Percentiles rank a stretch among this genome's conserved stretches.
These are phyloP conservation scores for Blastobotrys attinorum DNA, from an alignment of 805 yeast genomes.

Conservation along the genomic window DNA sequence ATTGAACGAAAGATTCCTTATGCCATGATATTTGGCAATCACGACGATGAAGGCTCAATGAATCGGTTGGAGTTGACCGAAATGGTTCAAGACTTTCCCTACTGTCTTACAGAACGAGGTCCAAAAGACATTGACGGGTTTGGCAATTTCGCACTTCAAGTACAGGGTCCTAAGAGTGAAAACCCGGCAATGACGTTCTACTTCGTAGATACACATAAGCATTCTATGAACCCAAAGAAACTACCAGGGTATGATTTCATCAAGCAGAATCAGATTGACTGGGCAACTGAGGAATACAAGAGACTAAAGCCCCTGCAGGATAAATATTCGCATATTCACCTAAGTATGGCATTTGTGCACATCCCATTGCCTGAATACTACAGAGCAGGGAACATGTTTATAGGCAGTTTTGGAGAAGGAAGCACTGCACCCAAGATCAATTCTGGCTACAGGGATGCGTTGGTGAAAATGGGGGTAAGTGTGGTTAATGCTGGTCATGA, in stretches of 20 bases:
- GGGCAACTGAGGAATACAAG: constrained; percentile 35
- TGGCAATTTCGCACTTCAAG: constrained; percentile 66
- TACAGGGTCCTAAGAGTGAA: constrained; percentile 34
- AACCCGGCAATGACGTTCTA: constrained; percentile 51
- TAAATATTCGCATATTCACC: constrained; percentile 36
- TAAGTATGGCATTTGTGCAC: constrained; percentile 89
- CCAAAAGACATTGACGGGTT: constrained; percentile 67
- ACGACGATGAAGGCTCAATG: constrained; percentile 81
- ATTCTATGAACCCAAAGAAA: constrained; percentile 47
- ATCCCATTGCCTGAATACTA: constrained; percentile 86
- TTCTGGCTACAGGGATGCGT: constrained; percentile 52
- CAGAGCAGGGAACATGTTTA: constrained; percentile 33
- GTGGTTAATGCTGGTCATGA: constrained; percentile 88
- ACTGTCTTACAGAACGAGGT: constrained; percentile 52
- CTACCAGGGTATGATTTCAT: constrained; percentile 75
- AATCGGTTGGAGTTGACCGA: constrained; percentile 53
- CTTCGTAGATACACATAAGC: constrained; percentile 79
- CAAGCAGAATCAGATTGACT: constrained; percentile 58
- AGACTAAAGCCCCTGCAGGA: constrained; percentile 26
- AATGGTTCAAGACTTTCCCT: constrained; percentile 54
- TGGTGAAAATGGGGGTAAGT: constrained; percentile 61
- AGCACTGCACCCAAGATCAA: constrained; percentile 72
- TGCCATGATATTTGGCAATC: constrained; percentile 86
- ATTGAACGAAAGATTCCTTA: constrained; percentile 65
- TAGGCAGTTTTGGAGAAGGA: constrained; percentile 65